These are phyloP conservation scores for Oryza nivara DNA, from an alignment of 176 grass and related monocot species.

Conservation along the genomic window DNA sequence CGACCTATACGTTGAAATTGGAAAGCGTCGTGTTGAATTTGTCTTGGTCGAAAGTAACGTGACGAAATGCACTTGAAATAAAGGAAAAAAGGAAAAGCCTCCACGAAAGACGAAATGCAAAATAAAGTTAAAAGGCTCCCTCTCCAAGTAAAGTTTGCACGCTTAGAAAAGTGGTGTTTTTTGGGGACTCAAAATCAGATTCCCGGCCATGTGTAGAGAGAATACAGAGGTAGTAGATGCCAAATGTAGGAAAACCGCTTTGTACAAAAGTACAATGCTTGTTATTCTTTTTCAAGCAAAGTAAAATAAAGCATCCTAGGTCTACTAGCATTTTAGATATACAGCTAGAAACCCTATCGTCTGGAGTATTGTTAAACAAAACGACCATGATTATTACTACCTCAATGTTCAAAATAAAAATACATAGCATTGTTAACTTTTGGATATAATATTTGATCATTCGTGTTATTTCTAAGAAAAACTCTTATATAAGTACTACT, in stretches of 20 bases:
- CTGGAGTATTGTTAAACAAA: neutral
- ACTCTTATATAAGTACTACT: no score
- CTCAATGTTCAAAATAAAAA: neutral
- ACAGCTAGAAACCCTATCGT: neutral
- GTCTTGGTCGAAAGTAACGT: neutral
- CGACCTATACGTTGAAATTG: neutral
- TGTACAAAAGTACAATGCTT: constrained; percentile 36
- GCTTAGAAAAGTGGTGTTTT: constrained; percentile 34
- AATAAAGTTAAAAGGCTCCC: neutral
- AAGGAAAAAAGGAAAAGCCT: constrained; percentile 34
- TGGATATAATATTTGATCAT: no score
- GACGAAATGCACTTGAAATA: constrained; percentile 34
- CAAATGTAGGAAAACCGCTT: constrained; percentile 44
- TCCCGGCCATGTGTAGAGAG: constrained; percentile 35
- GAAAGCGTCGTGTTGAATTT: neutral
- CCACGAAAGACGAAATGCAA: constrained; percentile 47
- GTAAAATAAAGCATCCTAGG: constrained; percentile 34
- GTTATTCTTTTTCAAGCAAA: constrained; percentile 27
- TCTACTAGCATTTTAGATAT: constrained; percentile 33
- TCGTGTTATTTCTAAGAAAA: no score
- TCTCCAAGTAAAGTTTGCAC: constrained; percentile 33
- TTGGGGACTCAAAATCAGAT: constrained; percentile 49
- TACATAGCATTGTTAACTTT: no score
- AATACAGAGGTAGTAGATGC: constrained; percentile 40
- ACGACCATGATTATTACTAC: neutral